Percentiles rank a stretch among this genome's conserved stretches.
Evolutionary conservation across 169 alveolate genomes (phyloP).

Genomic region (Prorocentrum cordatum): DNA sequence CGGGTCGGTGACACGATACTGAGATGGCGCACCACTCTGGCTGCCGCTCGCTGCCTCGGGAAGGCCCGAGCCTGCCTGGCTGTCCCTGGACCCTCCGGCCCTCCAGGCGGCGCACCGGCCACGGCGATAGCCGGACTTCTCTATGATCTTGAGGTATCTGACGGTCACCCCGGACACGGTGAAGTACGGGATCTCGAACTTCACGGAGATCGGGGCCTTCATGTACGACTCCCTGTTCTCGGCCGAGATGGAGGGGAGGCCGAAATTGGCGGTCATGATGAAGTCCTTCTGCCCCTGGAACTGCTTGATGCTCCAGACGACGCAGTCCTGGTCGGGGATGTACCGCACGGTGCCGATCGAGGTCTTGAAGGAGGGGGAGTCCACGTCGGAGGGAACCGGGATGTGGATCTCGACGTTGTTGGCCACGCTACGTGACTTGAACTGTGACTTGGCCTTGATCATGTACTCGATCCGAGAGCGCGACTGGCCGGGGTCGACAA

Average conservation of each 20-base stretch:
- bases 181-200: conserved; percentile 99
- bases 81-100: no score
- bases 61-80: no score
- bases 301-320: conserved; percentile 82
- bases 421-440: conserved; percentile 86
- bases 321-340: conserved; percentile 85
- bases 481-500: conserved; percentile 65
- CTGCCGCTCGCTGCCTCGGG: no score
- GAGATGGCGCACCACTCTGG: no score
- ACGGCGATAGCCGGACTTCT: conserved; percentile 88
- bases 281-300: conserved; percentile 96
- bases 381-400: conserved; percentile 95
- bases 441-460: conserved; percentile 78
- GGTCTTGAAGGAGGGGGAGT: conserved; percentile 82
- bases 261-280: conserved; percentile 93
- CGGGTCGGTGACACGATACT: no score
- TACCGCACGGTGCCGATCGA: conserved; percentile 94
- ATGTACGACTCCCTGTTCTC: conserved; percentile 87
- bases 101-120: no score
- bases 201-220: conserved; percentile 91
- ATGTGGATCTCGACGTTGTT: conserved; percentile 93
- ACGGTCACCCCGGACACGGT: conserved; percentile 97
- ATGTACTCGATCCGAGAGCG: conserved; percentile 75
- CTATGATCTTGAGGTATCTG: conserved; percentile 94
- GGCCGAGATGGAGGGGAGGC: conserved; percentile 89